Percentiles rank a stretch among this genome's conserved stretches.
Evolutionary conservation across 2,329 filamentous ascomycete species (phyloP).

Genomic region (Calonectria pseudoturangicola): DNA sequence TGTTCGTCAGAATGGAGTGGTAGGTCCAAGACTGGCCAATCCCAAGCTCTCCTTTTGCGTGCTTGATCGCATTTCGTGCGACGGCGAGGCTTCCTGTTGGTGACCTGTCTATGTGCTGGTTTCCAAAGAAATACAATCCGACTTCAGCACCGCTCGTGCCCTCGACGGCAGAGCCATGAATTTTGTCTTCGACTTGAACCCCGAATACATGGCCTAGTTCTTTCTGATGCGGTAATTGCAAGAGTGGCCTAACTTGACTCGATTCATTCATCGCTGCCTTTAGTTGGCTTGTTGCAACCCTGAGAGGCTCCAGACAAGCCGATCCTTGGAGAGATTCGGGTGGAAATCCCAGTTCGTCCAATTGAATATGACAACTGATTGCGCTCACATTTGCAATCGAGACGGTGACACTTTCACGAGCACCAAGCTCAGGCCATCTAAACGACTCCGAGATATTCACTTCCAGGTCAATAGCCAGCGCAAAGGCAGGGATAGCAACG

Average conservation of each 20-base stretch:
- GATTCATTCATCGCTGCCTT: constrained; percentile 4
- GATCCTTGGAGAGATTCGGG: background rate
- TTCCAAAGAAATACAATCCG: constrained; percentile 27
- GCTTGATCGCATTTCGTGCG: constrained; percentile 17
- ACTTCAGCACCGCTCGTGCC: constrained; percentile 7
- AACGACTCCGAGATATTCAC: constrained; percentile 1
- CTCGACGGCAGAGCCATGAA: background rate
- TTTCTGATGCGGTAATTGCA: background rate
- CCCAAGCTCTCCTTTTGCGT: constrained; percentile 15
- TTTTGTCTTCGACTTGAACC: constrained; percentile 1
- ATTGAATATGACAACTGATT: constrained; percentile 15
- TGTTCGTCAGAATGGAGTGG: constrained; percentile 16
- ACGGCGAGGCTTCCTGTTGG: constrained; percentile 21
- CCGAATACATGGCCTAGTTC: constrained; percentile 16
- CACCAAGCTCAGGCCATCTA: constrained; percentile 30
- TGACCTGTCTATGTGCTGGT: constrained; percentile 22
- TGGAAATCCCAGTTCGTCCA: constrained; percentile 16
- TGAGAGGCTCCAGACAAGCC: background rate
- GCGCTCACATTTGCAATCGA: constrained; percentile 19
- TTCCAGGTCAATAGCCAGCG: background rate
- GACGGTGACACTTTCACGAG: constrained; percentile 14
- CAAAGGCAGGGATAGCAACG: constrained; percentile 16
- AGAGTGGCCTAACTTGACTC: background rate
- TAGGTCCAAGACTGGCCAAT: constrained; percentile 30
- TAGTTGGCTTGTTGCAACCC: constrained; percentile 13